A percentile compares a stretch with the other conserved stretches of the same genome.
phyloP scores from a whole-genome alignment of 139 green algal genomes.

The Coccomyxa sp. region DNA sequence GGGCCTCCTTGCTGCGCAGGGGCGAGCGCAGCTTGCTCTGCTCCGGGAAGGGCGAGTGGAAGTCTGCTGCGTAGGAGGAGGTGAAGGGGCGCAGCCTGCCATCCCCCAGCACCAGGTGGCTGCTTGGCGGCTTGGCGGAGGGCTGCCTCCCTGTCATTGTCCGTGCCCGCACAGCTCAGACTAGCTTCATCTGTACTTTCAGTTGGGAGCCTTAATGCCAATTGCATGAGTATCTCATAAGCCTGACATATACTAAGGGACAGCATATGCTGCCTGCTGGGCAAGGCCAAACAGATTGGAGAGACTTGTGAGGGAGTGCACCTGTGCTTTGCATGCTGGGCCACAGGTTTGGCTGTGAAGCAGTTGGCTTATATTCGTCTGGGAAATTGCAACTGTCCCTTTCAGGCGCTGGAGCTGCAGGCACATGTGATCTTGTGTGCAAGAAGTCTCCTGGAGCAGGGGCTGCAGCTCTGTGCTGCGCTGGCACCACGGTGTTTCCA shows the following conservation, averaged over 20 bases:
- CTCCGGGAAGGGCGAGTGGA: constrained; percentile 51
- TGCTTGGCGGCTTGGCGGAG: constrained; percentile 53
- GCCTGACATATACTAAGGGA: too few species aligned
- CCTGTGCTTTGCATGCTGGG: constrained; percentile 37
- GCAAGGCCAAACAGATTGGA: too few species aligned
- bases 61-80: constrained; percentile 65
- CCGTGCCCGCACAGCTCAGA: too few species aligned
- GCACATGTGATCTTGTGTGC: constrained; percentile 38
- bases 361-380: constrained; percentile 39
- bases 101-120: constrained; percentile 65
- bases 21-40: constrained; percentile 53
- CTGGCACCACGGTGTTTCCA: constrained; percentile 65
- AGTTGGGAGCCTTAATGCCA: too few species aligned
- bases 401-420: constrained; percentile 5
- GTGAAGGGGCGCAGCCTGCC: constrained; percentile 56
- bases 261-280: too few species aligned
- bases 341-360: constrained; percentile 51
- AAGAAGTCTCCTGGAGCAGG: constrained; percentile 56
- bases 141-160: constrained; percentile 30
- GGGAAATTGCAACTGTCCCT: constrained; percentile 59
- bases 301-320: too few species aligned
- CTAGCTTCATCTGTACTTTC: too few species aligned
- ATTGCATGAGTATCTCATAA: too few species aligned
- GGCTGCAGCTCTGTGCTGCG: constrained; percentile 58
- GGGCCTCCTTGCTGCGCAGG: constrained; percentile 71